Base-by-base conservation (phyloP, 2,329 filamentous ascomycete genomes). In the Allantophomopsis cytisporea region DNA sequence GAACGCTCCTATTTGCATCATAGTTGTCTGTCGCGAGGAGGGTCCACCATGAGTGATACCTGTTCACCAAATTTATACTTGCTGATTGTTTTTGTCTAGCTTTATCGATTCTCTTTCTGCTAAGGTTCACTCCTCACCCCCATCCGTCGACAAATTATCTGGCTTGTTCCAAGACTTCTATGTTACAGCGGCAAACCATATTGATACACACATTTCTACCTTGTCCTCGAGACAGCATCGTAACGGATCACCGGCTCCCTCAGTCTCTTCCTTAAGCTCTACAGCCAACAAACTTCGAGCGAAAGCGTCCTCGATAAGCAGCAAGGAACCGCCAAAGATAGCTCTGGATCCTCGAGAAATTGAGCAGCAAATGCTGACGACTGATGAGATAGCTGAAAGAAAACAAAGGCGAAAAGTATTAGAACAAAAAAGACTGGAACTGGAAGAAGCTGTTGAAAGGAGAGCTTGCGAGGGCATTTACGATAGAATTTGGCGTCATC, bases 161-260 rank as follows among this genome's bases (percentile, higher is more conserved):
- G 71, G 75, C n/a, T 69, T 91, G 39, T 96, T 96, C 56, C 91
- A 98, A 60, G 86, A 94, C 41, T 98, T 96, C 58, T 98, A 98
- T 56, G 65, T 72, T 33, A 73, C 79, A 41, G 85, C 88, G 16
- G 81, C 86, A 10, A 71, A 77, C 2, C 84, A 91, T 50, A 88
- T 96, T 43, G 74, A 76, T 39, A 94, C 86, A 1, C 88, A 96
- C 56, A 84, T 95, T 47, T 82, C 80, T 30, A 76, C 81, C 2
- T 67, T 95, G 12, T 81, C 83, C 2, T 81, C 80, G 15, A 74
- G 78, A 33, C 75, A 91, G 48, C 82, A 74, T 42, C 79, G 85
- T 30, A 76, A 82, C 44, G 65, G 64, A 35, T 76, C 77, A 1
- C 69, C 73, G 2, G 60, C 68, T 1, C 63, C 71, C 2, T 63